phyloP scores from a whole-genome alignment of 768 basidiomycete species.

The Hysterangium stoloniferum region DNA sequence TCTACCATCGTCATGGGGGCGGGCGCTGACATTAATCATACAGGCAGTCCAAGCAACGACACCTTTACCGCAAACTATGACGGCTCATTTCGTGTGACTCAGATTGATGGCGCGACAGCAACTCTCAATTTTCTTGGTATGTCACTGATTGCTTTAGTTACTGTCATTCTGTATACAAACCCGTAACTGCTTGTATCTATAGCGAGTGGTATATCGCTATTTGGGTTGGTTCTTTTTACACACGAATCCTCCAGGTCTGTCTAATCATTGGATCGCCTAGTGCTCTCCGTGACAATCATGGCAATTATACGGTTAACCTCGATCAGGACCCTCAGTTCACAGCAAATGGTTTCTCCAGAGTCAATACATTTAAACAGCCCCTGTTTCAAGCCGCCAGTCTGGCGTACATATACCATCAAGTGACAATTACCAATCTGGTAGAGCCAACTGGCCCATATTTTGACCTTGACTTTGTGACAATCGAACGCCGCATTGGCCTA shows the following conservation, averaged over 20 bases:
- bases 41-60: slow-evolving; percentile 4
- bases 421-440: neutral
- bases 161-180: neutral
- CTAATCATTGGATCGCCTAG: neutral
- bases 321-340: slow-evolving; percentile 3
- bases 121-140: slow-evolving; percentile 3
- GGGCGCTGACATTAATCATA: neutral
- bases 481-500: slow-evolving; percentile 1
- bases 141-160: neutral
- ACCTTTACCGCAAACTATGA: neutral
- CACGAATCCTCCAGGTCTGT: neutral
- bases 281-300: neutral
- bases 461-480: slow-evolving; percentile 7
- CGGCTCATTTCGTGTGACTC: neutral
- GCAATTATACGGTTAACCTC: slow-evolving; percentile 5
- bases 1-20: neutral
- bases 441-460: neutral
- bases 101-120: neutral
- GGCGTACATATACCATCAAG: slow-evolving; percentile 2
- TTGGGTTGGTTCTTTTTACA: neutral
- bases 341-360: neutral
- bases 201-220: slow-evolving; percentile 2
- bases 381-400: slow-evolving; percentile 1
- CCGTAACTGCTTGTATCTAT: too few relatives aligned
- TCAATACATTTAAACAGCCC: neutral